These are phyloP conservation scores for Penicillium nordicum DNA, from an alignment of 2,329 filamentous ascomycete species.

Conservation along the genomic window DNA sequence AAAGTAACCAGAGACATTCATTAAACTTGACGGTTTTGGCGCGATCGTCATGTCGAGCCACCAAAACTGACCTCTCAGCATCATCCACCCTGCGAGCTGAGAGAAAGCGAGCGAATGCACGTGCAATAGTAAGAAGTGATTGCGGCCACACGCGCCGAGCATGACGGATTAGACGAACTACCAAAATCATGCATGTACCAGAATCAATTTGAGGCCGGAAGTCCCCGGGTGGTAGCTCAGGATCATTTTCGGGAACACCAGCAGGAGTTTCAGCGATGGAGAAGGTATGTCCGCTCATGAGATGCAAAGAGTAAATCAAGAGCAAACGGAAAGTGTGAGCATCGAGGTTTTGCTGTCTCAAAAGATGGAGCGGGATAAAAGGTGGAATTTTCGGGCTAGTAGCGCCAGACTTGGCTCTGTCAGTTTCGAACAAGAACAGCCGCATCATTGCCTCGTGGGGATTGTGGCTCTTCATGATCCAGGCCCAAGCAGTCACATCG, in stretches of 20 bases:
- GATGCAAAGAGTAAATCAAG: constrained; percentile 38
- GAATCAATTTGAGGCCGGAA: constrained; percentile 21
- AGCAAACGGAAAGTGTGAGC: constrained; percentile 43
- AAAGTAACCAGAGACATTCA: constrained; percentile 46
- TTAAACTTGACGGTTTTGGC: constrained; percentile 49
- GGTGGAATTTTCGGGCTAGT: constrained; percentile 34
- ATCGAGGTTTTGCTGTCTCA: constrained; percentile 44
- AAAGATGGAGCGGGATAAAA: constrained; percentile 48
- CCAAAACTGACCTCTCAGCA: constrained; percentile 1
- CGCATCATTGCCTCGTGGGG: constrained; percentile 37
- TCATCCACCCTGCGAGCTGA: constrained; percentile 12
- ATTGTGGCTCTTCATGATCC: constrained; percentile 43
- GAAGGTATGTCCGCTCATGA: constrained; percentile 30
- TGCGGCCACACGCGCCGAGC: constrained; percentile 50
- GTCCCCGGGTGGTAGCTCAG: not conserved
- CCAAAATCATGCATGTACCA: constrained; percentile 39
- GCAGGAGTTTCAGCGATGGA: constrained; percentile 6
- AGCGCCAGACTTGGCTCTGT: constrained; percentile 9
- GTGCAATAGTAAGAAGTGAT: constrained; percentile 42
- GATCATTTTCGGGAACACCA: not conserved
- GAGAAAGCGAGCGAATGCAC: constrained; percentile 38
- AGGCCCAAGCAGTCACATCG: constrained; percentile 47
- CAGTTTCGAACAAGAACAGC: constrained; percentile 32
- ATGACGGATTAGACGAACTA: constrained; percentile 50
- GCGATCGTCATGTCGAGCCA: constrained; percentile 13